Percentiles rank a stretch among this genome's conserved stretches.
phyloP scores from a whole-genome alignment of 2,329 filamentous ascomycete genomes.

The Diaporthe destruens region DNA sequence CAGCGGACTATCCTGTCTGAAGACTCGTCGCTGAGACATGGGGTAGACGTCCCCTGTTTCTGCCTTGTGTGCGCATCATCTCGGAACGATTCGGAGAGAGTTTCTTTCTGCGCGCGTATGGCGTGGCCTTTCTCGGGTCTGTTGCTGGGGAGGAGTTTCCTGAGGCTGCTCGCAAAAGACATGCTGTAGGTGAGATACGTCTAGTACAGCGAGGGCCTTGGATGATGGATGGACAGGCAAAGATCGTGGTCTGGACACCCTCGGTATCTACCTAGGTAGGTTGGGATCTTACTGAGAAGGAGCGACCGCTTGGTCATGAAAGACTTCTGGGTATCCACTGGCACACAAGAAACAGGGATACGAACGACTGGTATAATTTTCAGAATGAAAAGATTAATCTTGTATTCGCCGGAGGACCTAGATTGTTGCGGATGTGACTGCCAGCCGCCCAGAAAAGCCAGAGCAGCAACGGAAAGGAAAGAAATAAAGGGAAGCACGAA shows the following conservation, averaged over 20 bases:
- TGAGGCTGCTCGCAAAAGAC: constrained; percentile 57
- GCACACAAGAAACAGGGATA: background rate
- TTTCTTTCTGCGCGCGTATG: constrained; percentile 51
- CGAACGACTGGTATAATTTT: too few species aligned
- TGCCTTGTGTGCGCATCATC: background rate
- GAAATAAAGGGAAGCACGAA: constrained; percentile 12
- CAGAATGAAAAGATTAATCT: background rate
- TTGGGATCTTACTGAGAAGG: background rate
- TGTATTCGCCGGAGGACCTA: constrained; percentile 2
- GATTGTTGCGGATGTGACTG: background rate
- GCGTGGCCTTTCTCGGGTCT: constrained; percentile 66
- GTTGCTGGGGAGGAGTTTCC: constrained; percentile 61
- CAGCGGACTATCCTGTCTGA: constrained; percentile 51
- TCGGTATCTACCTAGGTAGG: background rate
- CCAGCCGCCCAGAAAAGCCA: background rate
- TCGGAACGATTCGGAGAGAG: constrained; percentile 45
- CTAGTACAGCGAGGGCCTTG: background rate
- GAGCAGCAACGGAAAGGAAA: background rate
- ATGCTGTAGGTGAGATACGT: constrained; percentile 19
- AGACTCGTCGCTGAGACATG: background rate
- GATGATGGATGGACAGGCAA: background rate
- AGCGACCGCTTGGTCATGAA: background rate
- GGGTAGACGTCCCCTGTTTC: background rate
- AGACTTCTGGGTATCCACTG: background rate
- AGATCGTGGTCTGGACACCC: background rate